Evolutionary conservation across 2,329 filamentous ascomycete genomes (phyloP).

Genomic region (Metarhizium brunneum): DNA sequence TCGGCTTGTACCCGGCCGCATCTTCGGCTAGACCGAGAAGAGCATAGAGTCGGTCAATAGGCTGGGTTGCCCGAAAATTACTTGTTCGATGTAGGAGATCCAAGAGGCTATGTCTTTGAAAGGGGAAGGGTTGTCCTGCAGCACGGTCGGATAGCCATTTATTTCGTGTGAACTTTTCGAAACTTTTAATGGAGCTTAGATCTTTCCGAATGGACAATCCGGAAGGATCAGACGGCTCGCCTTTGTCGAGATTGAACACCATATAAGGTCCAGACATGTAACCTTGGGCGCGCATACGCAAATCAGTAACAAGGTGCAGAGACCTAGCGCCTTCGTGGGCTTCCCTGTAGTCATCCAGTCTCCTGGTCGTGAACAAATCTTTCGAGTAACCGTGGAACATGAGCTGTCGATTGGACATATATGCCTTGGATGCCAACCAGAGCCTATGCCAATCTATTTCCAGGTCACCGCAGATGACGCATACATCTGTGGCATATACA

Average conservation of each 20-base stretch:
- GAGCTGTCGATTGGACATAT: slow-evolving; percentile 5
- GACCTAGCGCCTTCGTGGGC: slow-evolving; percentile 5
- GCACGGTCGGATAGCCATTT: slow-evolving; percentile 1
- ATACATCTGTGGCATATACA: slow-evolving; percentile 6
- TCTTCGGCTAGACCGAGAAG: slow-evolving; percentile 7
- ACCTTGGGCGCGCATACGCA: slow-evolving; percentile 6
- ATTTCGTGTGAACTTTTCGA: not conserved
- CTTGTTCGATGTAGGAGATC: slow-evolving; percentile 3
- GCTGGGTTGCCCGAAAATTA: slow-evolving; percentile 5
- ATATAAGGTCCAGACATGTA: slow-evolving; percentile 7
- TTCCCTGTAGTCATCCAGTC: slow-evolving; percentile 3
- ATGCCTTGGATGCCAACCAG: slow-evolving; percentile 9
- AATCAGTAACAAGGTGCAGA: slow-evolving; percentile 3
- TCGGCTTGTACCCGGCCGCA: slow-evolving; percentile 1
- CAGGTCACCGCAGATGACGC: slow-evolving; percentile 5
- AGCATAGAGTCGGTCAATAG: slow-evolving; percentile 3
- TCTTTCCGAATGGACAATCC: slow-evolving; percentile 5
- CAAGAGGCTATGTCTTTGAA: not conserved
- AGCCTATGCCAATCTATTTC: slow-evolving; percentile 8
- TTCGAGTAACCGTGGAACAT: slow-evolving; percentile 4
- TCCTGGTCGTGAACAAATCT: not conserved
- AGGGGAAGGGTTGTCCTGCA: slow-evolving; percentile 4
- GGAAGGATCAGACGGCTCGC: not conserved
- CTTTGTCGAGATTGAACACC: slow-evolving; percentile 2
- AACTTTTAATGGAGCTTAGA: slow-evolving; percentile 3